Conservation (phyloP, 768 basidiomycete genomes). For the Rhizopogon rudus region DNA sequence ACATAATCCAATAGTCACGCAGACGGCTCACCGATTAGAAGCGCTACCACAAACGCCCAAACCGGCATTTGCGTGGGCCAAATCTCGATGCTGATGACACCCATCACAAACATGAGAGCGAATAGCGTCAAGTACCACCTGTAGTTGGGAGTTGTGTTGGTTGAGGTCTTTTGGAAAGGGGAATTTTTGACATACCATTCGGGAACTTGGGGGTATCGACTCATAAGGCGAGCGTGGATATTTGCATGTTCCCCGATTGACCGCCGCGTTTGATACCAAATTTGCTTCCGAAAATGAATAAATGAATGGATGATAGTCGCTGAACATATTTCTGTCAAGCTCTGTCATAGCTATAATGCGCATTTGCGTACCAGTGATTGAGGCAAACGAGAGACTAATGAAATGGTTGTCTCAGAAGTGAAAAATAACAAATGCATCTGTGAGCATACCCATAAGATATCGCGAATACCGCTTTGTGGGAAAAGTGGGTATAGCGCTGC, state of each 20-base stretch:
- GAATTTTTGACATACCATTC: background rate
- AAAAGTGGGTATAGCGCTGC: constrained; percentile 3
- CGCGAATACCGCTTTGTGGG: constrained; percentile 18
- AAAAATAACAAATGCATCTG: background rate
- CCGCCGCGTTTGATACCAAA: constrained; percentile 64
- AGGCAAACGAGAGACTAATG: constrained; percentile 77
- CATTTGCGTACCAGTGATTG: constrained; percentile 56
- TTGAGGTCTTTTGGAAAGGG: background rate
- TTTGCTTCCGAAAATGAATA: constrained; percentile 75
- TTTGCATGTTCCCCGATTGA: constrained; percentile 76
- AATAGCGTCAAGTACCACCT: constrained; percentile 83
- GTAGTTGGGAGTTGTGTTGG: background rate
- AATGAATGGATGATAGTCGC: constrained; percentile 27
- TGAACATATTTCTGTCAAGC: constrained; percentile 2
- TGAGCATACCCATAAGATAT: constrained; percentile 26
- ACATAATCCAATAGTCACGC: background rate
- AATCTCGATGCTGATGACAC: constrained; percentile 63
- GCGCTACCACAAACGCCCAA: constrained; percentile 61
- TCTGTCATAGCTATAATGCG: background rate
- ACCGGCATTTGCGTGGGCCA: constrained; percentile 75
- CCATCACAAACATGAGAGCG: constrained; percentile 63
- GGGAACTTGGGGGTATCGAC: constrained; percentile 48
- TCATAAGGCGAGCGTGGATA: constrained; percentile 84
- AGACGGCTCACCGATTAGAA: constrained; percentile 41
- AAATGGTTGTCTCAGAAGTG: constrained; percentile 27